Conservation (phyloP, 176 grass and related monocot species). For the Triticum urartu region DNA sequence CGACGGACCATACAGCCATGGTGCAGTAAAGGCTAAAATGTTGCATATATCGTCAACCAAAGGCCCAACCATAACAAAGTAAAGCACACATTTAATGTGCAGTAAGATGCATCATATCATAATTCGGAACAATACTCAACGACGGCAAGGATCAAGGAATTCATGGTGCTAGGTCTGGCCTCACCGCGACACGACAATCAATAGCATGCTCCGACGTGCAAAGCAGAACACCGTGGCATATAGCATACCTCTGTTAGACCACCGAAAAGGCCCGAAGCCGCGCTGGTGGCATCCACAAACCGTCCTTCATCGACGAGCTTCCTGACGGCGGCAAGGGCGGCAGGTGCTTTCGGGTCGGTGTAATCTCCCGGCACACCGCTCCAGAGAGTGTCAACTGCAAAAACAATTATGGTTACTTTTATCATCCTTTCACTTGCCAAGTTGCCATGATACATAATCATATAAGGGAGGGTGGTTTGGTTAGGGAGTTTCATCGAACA, state of each 20-base stretch:
- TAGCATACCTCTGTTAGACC: slow-evolving; percentile 46
- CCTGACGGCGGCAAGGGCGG: slow-evolving; percentile 53
- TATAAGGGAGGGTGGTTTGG: not conserved
- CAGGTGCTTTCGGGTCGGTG: slow-evolving; percentile 44
- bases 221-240: not conserved
- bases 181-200: not conserved
- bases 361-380: slow-evolving; percentile 65
- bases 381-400: slow-evolving; percentile 51
- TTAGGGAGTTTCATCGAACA: slow-evolving; percentile 11
- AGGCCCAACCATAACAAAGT: no score
- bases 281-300: slow-evolving; percentile 46
- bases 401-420: not conserved
- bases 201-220: not conserved
- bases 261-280: slow-evolving; percentile 49
- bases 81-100: not conserved
- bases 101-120: not conserved
- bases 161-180: not conserved
- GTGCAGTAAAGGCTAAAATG: not conserved
- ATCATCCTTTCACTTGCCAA: not conserved
- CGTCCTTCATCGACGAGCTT: slow-evolving; percentile 53
- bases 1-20: not conserved
- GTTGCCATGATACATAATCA: not conserved
- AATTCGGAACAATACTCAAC: not conserved
- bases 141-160: not conserved
- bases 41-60: not conserved